Evolutionary conservation across 1,284 basidiomycete genomes (phyloP).

Genomic region (Inonotus obliquus): DNA sequence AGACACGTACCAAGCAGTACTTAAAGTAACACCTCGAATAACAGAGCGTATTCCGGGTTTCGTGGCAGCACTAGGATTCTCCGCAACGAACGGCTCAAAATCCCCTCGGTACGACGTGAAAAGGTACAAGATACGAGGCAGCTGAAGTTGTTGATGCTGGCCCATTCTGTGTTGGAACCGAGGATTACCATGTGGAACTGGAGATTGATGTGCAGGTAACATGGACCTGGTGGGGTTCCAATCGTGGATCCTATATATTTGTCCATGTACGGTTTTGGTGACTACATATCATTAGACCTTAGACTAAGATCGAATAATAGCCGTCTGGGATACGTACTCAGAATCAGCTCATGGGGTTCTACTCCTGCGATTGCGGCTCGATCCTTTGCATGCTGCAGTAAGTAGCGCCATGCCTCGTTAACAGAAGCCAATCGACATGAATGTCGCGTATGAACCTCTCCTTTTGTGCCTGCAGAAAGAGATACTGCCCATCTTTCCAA

Average conservation of each 20-base stretch:
- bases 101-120: conserved; percentile 27
- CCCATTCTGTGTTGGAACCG: neutral
- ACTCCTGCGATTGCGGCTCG: conserved; percentile 33
- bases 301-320: neutral
- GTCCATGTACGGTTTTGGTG: conserved; percentile 33
- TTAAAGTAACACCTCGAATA: neutral
- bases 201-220: neutral
- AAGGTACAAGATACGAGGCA: conserved; percentile 35
- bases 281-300: conserved; percentile 25
- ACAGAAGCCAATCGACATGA: conserved; percentile 28
- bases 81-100: conserved; percentile 9
- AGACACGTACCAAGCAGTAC: conserved; percentile 8
- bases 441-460: conserved; percentile 37
- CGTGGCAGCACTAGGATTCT: conserved; percentile 7
- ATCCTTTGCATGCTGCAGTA: conserved; percentile 32
- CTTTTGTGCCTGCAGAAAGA: conserved; percentile 33
- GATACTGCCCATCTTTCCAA: conserved; percentile 41
- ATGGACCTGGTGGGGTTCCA: neutral
- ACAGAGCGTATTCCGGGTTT: neutral
- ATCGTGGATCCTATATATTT: conserved; percentile 23
- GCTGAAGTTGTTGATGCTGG: conserved; percentile 17
- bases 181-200: neutral
- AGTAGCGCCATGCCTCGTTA: conserved; percentile 40
- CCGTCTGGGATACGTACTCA: conserved; percentile 32
- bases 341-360: conserved; percentile 39